A percentile compares a stretch with the other conserved stretches of the same genome.
Evolutionary conservation across 768 basidiomycete species (phyloP).

Genomic region (Mycena vitilis): DNA sequence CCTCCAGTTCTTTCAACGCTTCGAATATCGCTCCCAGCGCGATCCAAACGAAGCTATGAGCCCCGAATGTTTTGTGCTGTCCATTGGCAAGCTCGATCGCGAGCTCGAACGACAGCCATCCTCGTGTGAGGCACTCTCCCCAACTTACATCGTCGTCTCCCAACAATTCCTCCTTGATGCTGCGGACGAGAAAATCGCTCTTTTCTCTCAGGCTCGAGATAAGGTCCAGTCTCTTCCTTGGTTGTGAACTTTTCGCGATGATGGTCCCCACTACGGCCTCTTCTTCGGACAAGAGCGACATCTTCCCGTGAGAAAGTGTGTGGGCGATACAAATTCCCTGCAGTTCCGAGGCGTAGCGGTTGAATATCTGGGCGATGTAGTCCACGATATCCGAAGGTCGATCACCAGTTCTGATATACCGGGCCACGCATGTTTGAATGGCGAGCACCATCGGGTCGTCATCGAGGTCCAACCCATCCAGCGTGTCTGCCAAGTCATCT

Average conservation of each 20-base stretch:
- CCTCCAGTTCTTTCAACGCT: slow-evolving; percentile 58
- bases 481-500: slow-evolving; percentile 38
- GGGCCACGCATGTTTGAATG: slow-evolving; percentile 40
- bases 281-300: slow-evolving; percentile 65
- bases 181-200: slow-evolving; percentile 62
- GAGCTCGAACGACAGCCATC: slow-evolving; percentile 69
- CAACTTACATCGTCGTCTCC: slow-evolving; percentile 57
- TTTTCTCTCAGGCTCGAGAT: slow-evolving; percentile 69
- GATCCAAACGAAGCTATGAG: slow-evolving; percentile 72
- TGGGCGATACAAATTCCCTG: slow-evolving; percentile 59
- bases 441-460: slow-evolving; percentile 41
- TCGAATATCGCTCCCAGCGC: slow-evolving; percentile 70
- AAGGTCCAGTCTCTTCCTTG: slow-evolving; percentile 61
- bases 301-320: slow-evolving; percentile 57
- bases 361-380: slow-evolving; percentile 49
- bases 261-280: slow-evolving; percentile 77
- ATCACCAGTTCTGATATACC: slow-evolving; percentile 46
- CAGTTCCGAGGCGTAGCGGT: slow-evolving; percentile 59
- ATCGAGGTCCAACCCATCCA: slow-evolving; percentile 34
- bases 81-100: slow-evolving; percentile 53
- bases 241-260: slow-evolving; percentile 69
- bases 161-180: slow-evolving; percentile 60
- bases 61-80: slow-evolving; percentile 59
- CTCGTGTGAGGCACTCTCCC: slow-evolving; percentile 56
- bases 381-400: slow-evolving; percentile 39